phyloP scores from a whole-genome alignment of 2,329 filamentous ascomycete genomes.

The Colletotrichum abscissum region DNA sequence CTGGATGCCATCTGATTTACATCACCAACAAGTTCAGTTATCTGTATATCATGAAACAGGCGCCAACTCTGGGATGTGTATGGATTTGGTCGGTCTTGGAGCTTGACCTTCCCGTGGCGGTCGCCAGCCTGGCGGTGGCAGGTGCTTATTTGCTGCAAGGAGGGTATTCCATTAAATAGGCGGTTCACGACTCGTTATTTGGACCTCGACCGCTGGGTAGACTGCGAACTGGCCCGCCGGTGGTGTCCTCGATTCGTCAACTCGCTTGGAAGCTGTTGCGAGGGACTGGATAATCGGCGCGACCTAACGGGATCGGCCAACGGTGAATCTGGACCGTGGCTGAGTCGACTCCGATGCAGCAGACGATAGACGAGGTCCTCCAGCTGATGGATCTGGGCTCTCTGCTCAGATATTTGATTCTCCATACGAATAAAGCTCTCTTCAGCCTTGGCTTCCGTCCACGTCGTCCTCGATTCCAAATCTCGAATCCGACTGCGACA shows the following conservation, averaged over 20 bases:
- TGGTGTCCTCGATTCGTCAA: slow-evolving; percentile 19
- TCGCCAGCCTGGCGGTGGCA: slow-evolving; percentile 61
- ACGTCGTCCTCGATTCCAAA: slow-evolving; percentile 46
- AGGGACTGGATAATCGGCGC: slow-evolving; percentile 14
- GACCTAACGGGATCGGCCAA: slow-evolving; percentile 24
- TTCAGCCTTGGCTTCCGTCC: slow-evolving; percentile 44
- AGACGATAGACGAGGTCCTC: slow-evolving; percentile 41
- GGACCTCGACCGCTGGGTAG: slow-evolving; percentile 24
- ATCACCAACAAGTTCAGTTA: slow-evolving; percentile 85
- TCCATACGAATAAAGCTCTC: slow-evolving; percentile 42
- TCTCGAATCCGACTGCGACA: slow-evolving; percentile 45
- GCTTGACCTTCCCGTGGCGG: slow-evolving; percentile 76
- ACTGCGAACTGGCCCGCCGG: slow-evolving; percentile 2
- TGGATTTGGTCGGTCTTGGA: slow-evolving; percentile 97
- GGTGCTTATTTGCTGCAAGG: slow-evolving; percentile 59
- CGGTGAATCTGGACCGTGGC: slow-evolving; percentile 20
- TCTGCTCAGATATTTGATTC: slow-evolving; percentile 40
- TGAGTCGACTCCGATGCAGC: slow-evolving; percentile 39
- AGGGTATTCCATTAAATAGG: slow-evolving; percentile 59
- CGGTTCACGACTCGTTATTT: slow-evolving; percentile 10
- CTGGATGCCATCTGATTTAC: slow-evolving; percentile 84
- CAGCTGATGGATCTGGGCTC: slow-evolving; percentile 42
- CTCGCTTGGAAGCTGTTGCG: slow-evolving; percentile 21
- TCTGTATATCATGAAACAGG: slow-evolving; percentile 89
- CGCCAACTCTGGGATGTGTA: slow-evolving; percentile 87